These are phyloP conservation scores for Emericellopsis terricola DNA, from an alignment of 495 filamentous ascomycete genomes.

Conservation along the genomic window DNA sequence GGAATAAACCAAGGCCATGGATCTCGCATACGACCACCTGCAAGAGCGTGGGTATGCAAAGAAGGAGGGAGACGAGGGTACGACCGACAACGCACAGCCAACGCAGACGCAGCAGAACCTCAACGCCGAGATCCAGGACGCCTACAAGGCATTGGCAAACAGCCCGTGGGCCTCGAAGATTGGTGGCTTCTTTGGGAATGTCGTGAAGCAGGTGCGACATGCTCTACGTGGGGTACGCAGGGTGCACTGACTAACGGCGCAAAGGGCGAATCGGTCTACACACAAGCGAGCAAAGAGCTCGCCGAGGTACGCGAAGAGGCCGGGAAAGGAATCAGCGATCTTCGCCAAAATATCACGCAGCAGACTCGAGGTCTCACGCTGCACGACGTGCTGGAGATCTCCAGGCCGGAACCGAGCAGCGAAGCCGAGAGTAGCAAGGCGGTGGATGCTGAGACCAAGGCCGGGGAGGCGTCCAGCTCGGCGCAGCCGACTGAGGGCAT, in stretches of 20 bases:
- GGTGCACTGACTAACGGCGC: no score
- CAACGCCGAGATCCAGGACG: slow-evolving; percentile 83
- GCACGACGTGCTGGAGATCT: slow-evolving; percentile 6
- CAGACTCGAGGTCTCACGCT: slow-evolving; percentile 60
- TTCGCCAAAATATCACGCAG: slow-evolving; percentile 47
- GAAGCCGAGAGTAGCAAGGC: slow-evolving; percentile 23
- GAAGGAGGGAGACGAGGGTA: slow-evolving; percentile 27
- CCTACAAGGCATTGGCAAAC: slow-evolving; percentile 78
- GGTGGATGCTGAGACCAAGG: slow-evolving; percentile 16
- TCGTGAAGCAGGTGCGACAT: slow-evolving; percentile 59
- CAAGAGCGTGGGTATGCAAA: slow-evolving; percentile 62
- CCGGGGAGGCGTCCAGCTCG: slow-evolving; percentile 28
- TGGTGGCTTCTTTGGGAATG: slow-evolving; percentile 74
- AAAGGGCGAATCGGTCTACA: slow-evolving; percentile 72
- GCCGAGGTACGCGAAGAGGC: slow-evolving; percentile 62
- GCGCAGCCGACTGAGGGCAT: slow-evolving; percentile 49
- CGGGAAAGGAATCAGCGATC: slow-evolving; percentile 59
- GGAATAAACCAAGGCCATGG: no score
- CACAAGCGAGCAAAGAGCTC: slow-evolving; percentile 67
- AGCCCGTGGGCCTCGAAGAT: slow-evolving; percentile 83
- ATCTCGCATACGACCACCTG: slow-evolving; percentile 94
- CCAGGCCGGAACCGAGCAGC: slow-evolving; percentile 13
- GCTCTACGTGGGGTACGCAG: slow-evolving; percentile 1
- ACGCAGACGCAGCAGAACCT: slow-evolving; percentile 38
- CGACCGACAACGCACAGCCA: slow-evolving; percentile 20